A percentile compares a stretch with the other conserved stretches of the same genome.
Evolutionary conservation across 139 green algal species (phyloP).

Genomic region (Chlorella sp.): DNA sequence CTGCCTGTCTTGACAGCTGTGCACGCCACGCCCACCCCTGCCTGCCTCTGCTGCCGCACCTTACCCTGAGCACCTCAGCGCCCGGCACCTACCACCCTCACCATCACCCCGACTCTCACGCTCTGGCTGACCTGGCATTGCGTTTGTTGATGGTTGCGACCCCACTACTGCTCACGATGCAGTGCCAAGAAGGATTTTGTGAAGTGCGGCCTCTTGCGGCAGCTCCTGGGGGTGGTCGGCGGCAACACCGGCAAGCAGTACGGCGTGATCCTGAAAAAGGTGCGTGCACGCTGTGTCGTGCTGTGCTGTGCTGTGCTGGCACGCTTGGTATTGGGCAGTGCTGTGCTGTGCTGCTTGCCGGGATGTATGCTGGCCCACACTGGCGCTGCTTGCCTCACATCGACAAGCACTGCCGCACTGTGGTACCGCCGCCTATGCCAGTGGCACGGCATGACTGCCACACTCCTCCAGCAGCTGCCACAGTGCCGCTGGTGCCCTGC

Average conservation of each 20-base stretch:
- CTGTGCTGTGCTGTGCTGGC: background rate
- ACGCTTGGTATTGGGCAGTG: no score
- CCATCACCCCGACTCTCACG: background rate
- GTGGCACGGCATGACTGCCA: no score
- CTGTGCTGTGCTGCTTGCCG: no score
- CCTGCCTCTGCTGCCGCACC: background rate
- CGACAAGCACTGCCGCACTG: no score
- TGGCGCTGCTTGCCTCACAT: background rate
- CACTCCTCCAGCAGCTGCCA: background rate
- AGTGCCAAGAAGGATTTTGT: constrained; percentile 27
- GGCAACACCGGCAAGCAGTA: constrained; percentile 65
- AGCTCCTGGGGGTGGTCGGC: constrained; percentile 75
- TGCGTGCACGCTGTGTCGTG: background rate
- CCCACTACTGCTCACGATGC: no score
- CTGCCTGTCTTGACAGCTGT: no score
- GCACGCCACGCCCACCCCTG: no score
- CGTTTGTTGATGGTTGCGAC: background rate
- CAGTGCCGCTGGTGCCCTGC: background rate
- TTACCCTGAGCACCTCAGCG: no score
- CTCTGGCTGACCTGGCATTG: background rate
- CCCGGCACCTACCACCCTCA: no score
- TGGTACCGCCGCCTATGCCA: no score
- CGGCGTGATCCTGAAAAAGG: constrained; percentile 67
- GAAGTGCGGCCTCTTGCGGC: constrained; percentile 79
- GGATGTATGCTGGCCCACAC: constrained; percentile 5